A percentile compares a stretch with the other conserved stretches of the same genome.
phyloP scores from a whole-genome alignment of 164 flowering plant species.

The Houttuynia cordata region DNA sequence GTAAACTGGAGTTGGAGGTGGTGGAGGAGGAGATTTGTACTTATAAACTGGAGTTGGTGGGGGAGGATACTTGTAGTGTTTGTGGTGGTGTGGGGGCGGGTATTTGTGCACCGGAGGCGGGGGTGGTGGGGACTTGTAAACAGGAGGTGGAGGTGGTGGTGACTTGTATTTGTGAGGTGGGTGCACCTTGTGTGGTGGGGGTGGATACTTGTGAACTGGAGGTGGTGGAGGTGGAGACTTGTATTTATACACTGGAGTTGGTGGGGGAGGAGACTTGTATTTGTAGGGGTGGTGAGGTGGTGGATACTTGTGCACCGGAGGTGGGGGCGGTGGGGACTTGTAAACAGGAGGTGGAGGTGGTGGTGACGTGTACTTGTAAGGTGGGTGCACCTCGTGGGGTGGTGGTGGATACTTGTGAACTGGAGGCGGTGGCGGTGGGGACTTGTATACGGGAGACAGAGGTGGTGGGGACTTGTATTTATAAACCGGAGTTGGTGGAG shows the following conservation, averaged over 20 bases:
- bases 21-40: constrained; percentile 15
- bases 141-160: constrained; percentile 10
- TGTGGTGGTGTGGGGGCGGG: constrained; percentile 1
- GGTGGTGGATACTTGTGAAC: no score
- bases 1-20: constrained; percentile 6
- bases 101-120: constrained; percentile 7
- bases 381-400: no score
- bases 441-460: no score
- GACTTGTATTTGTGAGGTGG: constrained; percentile 5
- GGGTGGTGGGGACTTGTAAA: constrained; percentile 5
- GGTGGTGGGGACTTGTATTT: no score
- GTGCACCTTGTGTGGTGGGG: not conserved
- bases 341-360: constrained; percentile 12
- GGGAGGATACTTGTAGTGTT: constrained; percentile 6
- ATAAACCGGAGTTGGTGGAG: no score
- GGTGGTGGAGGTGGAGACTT: constrained; percentile 17
- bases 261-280: constrained; percentile 12
- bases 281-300: constrained; percentile 2
- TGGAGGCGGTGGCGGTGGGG: no score
- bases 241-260: constrained; percentile 8
- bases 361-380: constrained; percentile 8
- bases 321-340: no score
- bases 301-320: no score
- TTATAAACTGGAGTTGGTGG: no score
- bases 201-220: constrained; percentile 7